Evolutionary conservation across 192 early-diverging fungal genomes (phyloP).

Genomic region (Entomortierella lignicola): DNA sequence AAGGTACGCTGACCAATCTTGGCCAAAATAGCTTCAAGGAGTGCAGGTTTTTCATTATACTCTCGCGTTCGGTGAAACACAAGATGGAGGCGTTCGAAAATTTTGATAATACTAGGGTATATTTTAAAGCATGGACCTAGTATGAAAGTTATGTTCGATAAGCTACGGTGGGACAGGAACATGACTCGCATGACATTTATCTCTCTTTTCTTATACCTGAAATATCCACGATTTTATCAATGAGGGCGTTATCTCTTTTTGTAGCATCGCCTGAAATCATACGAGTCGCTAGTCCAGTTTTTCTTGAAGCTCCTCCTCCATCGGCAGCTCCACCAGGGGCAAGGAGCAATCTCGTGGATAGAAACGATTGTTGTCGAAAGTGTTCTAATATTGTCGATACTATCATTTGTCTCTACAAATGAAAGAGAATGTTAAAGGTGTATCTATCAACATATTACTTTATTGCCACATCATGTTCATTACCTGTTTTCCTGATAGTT

Average conservation of each 20-base stretch:
- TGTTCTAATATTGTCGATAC: slow-evolving; percentile 30
- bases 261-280: slow-evolving; percentile 31
- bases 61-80: slow-evolving; percentile 53
- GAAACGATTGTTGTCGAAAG: slow-evolving; percentile 48
- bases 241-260: slow-evolving; percentile 33
- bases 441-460: neutral
- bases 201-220: slow-evolving; percentile 10
- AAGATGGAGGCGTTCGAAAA: slow-evolving; percentile 58
- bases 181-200: neutral
- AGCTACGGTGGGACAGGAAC: neutral
- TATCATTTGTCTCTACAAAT: slow-evolving; percentile 17
- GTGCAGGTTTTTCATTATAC: slow-evolving; percentile 22
- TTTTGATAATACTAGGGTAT: slow-evolving; percentile 21
- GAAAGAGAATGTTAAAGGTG: neutral
- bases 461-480: neutral
- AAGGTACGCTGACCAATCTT: slow-evolving; percentile 53
- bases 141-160: too few species aligned
- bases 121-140: slow-evolving; percentile 59
- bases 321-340: slow-evolving; percentile 23
- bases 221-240: slow-evolving; percentile 40
- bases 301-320: slow-evolving; percentile 22
- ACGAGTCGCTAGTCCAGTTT: slow-evolving; percentile 34
- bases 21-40: slow-evolving; percentile 56
- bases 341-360: slow-evolving; percentile 35
- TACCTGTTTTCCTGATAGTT: slow-evolving; percentile 33